Percentiles rank a stretch among this genome's conserved stretches.
Conservation (phyloP, 1,284 basidiomycete species). For the Pseudozyma hubeiensis region DNA sequence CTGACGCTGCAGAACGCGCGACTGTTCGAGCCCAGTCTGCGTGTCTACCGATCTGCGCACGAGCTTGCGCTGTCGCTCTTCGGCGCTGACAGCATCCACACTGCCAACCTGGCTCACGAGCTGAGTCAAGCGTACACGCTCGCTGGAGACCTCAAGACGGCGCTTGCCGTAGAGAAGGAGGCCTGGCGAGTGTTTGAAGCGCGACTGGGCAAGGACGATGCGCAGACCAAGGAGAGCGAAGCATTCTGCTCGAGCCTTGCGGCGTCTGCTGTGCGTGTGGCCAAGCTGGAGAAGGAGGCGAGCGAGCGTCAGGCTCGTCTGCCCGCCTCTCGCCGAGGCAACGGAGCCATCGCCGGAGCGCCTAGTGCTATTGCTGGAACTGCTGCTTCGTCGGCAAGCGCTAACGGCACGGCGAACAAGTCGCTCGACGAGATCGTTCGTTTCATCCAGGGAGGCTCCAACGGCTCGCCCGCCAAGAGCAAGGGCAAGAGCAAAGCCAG, state of each 20-base stretch:
- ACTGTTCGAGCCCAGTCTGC: slow-evolving; percentile 54
- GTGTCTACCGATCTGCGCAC: slow-evolving; percentile 59
- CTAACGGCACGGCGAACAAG: slow-evolving; percentile 21
- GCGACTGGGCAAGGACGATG: slow-evolving; percentile 65
- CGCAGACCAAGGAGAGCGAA: slow-evolving; percentile 64
- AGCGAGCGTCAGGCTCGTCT: slow-evolving; percentile 36
- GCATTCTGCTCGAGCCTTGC: slow-evolving; percentile 63
- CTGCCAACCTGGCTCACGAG: slow-evolving; percentile 66
- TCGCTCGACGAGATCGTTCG: slow-evolving; percentile 63
- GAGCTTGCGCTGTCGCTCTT: slow-evolving; percentile 58
- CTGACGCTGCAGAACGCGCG: slow-evolving; percentile 61
- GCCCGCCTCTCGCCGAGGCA: slow-evolving; percentile 7
- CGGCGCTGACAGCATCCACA: slow-evolving; percentile 65
- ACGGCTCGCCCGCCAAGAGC: slow-evolving; percentile 27
- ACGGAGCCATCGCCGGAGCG: slow-evolving; percentile 17
- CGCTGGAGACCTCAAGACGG: slow-evolving; percentile 63
- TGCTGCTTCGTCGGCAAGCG: slow-evolving; percentile 1
- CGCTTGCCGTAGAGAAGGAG: slow-evolving; percentile 64
- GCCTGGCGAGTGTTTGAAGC: slow-evolving; percentile 63
- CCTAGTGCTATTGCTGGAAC: slow-evolving; percentile 9
- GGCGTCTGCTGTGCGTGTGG: slow-evolving; percentile 61
- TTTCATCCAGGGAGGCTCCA: slow-evolving; percentile 61
- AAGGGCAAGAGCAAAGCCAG: slow-evolving; percentile 43
- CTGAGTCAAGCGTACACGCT: slow-evolving; percentile 66
- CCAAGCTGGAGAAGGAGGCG: slow-evolving; percentile 62